These are phyloP conservation scores for Themeda triandra DNA, from an alignment of 176 grass and related monocot species.

Conservation along the genomic window DNA sequence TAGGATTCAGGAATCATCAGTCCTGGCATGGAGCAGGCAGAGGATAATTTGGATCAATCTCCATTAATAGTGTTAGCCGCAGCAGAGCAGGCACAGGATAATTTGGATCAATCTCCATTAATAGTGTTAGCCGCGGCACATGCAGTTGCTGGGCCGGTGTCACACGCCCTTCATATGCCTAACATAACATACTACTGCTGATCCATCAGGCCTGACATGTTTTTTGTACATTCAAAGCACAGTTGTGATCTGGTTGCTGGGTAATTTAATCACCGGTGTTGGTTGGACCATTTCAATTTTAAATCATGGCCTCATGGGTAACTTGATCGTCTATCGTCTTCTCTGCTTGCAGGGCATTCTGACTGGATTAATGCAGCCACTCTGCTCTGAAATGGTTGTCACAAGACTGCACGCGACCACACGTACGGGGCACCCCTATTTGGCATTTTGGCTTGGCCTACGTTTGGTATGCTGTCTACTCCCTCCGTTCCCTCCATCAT, in stretches of 20 bases:
- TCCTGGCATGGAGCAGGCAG: background rate
- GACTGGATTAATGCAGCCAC: background rate
- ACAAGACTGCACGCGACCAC: too few relatives aligned
- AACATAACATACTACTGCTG: background rate
- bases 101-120: conserved; percentile 3
- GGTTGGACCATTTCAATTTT: background rate
- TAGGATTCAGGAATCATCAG: background rate
- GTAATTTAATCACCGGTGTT: background rate
- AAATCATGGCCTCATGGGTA: background rate
- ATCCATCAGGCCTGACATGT: background rate
- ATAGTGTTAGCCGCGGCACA: background rate
- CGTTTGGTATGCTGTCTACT: too few relatives aligned
- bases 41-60: background rate
- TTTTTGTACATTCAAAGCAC: background rate
- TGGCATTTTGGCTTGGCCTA: too few relatives aligned
- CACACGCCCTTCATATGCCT: background rate
- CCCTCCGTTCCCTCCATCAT: too few relatives aligned
- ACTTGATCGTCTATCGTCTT: background rate
- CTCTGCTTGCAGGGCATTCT: background rate
- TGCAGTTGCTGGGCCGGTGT: background rate
- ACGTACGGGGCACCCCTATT: too few relatives aligned
- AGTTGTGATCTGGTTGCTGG: background rate
- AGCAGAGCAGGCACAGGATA: background rate
- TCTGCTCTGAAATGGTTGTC: background rate
- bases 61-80: conserved; percentile 2